These are phyloP conservation scores for Geopyxis carbonaria DNA, from an alignment of 495 filamentous ascomycete genomes.

Conservation along the genomic window DNA sequence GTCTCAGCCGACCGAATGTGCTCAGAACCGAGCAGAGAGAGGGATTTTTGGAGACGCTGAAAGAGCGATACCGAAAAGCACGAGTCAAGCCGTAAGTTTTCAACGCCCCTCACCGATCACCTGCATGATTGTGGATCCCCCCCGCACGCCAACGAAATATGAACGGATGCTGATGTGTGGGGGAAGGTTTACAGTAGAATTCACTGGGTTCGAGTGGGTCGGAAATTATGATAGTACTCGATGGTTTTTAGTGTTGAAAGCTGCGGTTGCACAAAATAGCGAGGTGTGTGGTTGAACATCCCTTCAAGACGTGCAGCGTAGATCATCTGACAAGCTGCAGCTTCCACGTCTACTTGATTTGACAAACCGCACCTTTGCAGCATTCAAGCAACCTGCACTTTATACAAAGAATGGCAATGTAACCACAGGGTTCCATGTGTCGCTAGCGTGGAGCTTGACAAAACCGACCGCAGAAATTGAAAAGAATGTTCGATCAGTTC, in stretches of 20 bases:
- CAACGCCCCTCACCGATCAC: background rate
- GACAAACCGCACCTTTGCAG: constrained; percentile 43
- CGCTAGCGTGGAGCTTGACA: constrained; percentile 55
- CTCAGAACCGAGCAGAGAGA: constrained; percentile 50
- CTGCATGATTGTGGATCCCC: too few species aligned
- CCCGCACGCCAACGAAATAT: constrained; percentile 27
- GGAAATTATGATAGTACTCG: constrained; percentile 56
- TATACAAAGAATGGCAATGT: constrained; percentile 34
- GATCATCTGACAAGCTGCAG: constrained; percentile 32
- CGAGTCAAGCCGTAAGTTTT: constrained; percentile 28
- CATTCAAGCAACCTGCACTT: constrained; percentile 53
- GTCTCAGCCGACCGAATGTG: constrained; percentile 58
- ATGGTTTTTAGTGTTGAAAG: constrained; percentile 69
- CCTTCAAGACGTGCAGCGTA: background rate
- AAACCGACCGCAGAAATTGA: constrained; percentile 8
- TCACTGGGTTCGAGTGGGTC: constrained; percentile 45
- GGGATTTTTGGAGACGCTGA: constrained; percentile 37
- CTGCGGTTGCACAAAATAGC: constrained; percentile 28
- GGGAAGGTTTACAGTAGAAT: constrained; percentile 36
- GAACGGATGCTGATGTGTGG: constrained; percentile 28
- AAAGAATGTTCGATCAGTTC: background rate
- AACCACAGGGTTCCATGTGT: constrained; percentile 55
- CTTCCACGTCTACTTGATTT: constrained; percentile 46
- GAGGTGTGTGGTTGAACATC: constrained; percentile 10
- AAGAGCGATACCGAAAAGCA: constrained; percentile 16